Evolutionary conservation across 805 yeast genomes (phyloP), one percentile per base, ranked within the genome.

Genomic region (Starmerella floris): DNA sequence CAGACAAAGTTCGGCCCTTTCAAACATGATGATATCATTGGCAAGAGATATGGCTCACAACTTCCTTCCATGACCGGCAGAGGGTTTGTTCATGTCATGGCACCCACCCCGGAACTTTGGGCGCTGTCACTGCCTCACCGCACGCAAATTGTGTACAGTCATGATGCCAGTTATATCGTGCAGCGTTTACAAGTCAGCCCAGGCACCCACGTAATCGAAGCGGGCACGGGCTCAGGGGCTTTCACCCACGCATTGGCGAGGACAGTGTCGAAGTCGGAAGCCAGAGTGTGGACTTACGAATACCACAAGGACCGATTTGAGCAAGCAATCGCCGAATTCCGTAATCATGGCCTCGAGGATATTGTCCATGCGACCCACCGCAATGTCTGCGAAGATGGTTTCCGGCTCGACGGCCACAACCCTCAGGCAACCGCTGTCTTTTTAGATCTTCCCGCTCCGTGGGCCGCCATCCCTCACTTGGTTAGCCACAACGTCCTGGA

Each of bases 211-310:
- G 93, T 91, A 11, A 79, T 91, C 37, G 99, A 91, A 63, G 95
- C 97, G 0, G 99, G 99, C 30, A 91, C 99, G 0, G 99, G 98
- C 0, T 82, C 95, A 5, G 99, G 93, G 0, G 84, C 95, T 1
- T 83, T 91, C 56, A 81, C 95, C 3, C 99, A 91, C 62, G 79
- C 95, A 0, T 74, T 91, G 59, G 80, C 94, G 1, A 72, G 99
- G 54, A 75, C 91, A 0, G 77, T 82, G 2, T 74, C 74, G 1
- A 31, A 40, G 13, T 23, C 31, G 5, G 32, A 37, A 10, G 94
- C 95, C 1, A 67, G 66, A 26, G 65, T 91, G 2, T 88, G 72
- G 65, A 79, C 95, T 6, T 91, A 73, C 61, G 99, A 91, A 61
- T 91, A 87, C 61, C 98, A 91, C 59, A 79, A 80, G 56, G 79